These are phyloP conservation scores for Psilocybe cubensis DNA, from an alignment of 768 basidiomycete genomes.

Conservation along the genomic window DNA sequence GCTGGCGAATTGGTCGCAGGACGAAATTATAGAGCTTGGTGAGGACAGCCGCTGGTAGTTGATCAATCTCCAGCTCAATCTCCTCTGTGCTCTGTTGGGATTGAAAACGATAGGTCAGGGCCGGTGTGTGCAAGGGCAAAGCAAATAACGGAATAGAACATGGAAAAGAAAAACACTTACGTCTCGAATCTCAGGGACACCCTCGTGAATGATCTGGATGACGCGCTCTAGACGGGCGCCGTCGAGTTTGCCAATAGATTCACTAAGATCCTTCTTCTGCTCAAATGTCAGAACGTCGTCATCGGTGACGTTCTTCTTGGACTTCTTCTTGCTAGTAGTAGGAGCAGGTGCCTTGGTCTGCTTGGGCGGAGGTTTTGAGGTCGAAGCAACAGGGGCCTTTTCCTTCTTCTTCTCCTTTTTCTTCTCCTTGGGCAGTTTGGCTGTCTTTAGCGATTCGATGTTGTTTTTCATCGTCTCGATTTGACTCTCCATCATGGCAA, in stretches of 20 bases:
- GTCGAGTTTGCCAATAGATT: conserved; percentile 88
- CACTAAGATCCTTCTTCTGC: conserved; percentile 98
- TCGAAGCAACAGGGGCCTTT: conserved; percentile 59
- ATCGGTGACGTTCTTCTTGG: conserved; percentile 70
- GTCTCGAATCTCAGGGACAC: conserved; percentile 90
- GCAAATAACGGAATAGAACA: conserved; percentile 3
- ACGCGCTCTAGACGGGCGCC: conserved; percentile 85
- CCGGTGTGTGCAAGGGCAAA: conserved; percentile 17
- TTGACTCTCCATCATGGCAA: conserved; percentile 79
- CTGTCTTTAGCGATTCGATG: conserved; percentile 62
- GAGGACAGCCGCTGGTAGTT: conserved; percentile 82
- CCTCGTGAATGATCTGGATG: conserved; percentile 93
- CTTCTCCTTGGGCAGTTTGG: conserved; percentile 62
- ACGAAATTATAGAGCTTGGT: conserved; percentile 97
- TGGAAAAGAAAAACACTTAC: conserved; percentile 51
- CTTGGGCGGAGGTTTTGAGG: conserved; percentile 63
- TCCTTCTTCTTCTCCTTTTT: conserved; percentile 70
- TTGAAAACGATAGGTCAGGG: conserved; percentile 11
- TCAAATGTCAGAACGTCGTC: conserved; percentile 90
- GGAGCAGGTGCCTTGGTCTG: conserved; percentile 47
- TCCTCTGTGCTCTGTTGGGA: conserved; percentile 91
- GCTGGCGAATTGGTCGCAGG: conserved; percentile 73
- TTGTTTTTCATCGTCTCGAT: conserved; percentile 78
- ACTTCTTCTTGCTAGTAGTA: conserved; percentile 68
- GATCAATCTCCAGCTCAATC: conserved; percentile 98